A percentile compares a stretch with the other conserved stretches of the same genome.
Evolutionary conservation across 2,329 filamentous ascomycete species (phyloP).

Genomic region (Ploettnerulaceae sp.): DNA sequence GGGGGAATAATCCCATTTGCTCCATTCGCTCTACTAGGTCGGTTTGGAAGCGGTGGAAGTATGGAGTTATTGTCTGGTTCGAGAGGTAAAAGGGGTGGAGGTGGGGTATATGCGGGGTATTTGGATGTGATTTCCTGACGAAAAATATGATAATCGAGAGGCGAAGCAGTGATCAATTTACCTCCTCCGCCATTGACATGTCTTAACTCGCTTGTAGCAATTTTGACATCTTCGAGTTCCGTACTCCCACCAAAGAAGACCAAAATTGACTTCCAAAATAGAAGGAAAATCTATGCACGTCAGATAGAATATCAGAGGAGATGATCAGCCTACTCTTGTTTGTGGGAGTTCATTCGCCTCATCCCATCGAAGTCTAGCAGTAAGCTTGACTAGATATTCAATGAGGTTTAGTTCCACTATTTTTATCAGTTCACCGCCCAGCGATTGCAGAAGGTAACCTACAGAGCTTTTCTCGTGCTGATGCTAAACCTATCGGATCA

Average conservation of each 20-base stretch:
- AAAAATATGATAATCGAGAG: conserved; percentile 93
- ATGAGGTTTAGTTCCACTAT: conserved; percentile 56
- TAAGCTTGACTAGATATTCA: conserved; percentile 65
- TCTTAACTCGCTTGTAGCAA: conserved; percentile 55
- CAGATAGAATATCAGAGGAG: conserved; percentile 12
- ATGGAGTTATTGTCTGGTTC: conserved; percentile 90
- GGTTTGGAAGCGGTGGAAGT: conserved; percentile 75
- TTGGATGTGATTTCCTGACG: conserved; percentile 96
- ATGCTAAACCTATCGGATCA: conserved; percentile 44
- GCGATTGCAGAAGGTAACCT: conserved; percentile 30
- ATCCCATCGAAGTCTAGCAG: conserved; percentile 68
- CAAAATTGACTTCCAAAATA: conserved; percentile 89
- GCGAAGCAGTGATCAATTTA: conserved; percentile 82
- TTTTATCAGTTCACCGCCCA: background rate
- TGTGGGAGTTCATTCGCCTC: conserved; percentile 59
- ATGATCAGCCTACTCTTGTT: conserved; percentile 50
- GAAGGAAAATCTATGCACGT: conserved; percentile 59
- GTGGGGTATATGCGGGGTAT: conserved; percentile 93
- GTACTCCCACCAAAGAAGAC: conserved; percentile 76
- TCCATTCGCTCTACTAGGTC: conserved; percentile 57
- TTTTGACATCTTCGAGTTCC: conserved; percentile 70
- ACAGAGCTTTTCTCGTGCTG: conserved; percentile 42
- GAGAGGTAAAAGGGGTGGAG: conserved; percentile 73
- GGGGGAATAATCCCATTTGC: conserved; percentile 59
- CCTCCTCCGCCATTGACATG: conserved; percentile 45